A percentile compares a stretch with the other conserved stretches of the same genome.
Evolutionary conservation across 257 asterid species (phyloP).

Genomic region (Ballota nigra): DNA sequence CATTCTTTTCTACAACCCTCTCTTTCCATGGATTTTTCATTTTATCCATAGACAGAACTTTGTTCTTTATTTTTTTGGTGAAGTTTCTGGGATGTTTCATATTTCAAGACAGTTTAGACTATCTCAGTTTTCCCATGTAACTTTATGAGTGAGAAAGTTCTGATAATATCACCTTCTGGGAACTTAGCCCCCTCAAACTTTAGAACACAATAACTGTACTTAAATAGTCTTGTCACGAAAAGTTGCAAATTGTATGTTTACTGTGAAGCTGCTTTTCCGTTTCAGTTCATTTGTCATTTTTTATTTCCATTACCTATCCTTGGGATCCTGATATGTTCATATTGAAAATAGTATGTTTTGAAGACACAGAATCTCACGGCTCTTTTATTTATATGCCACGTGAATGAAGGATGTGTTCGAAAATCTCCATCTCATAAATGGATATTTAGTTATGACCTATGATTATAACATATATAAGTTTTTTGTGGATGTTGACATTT

Average conservation of each 20-base stretch:
- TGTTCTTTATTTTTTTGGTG: not conserved
- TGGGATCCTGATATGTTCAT: not conserved
- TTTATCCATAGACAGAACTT: not conserved
- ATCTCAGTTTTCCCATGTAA: not conserved
- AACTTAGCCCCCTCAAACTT: not conserved
- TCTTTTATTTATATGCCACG: not conserved
- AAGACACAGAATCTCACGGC: not conserved
- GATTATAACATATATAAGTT: not conserved
- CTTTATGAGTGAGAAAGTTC: not conserved
- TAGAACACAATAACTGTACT: not conserved
- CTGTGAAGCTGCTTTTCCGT: not conserved
- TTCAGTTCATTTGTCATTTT: not conserved
- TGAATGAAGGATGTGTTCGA: not conserved
- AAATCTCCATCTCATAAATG: not conserved
- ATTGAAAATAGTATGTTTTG: not conserved
- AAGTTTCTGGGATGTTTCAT: not conserved
- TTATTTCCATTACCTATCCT: not conserved
- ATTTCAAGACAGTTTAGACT: not conserved
- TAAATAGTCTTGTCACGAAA: not conserved
- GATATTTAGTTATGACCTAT: not conserved
- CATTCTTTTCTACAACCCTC: not conserved
- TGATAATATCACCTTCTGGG: constrained; percentile 2
- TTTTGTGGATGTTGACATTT: not conserved
- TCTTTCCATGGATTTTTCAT: not conserved
- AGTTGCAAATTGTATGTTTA: not conserved